Evolutionary conservation across 2,329 filamentous ascomycete species (phyloP).

Genomic region (Cyphellophora attinorum): DNA sequence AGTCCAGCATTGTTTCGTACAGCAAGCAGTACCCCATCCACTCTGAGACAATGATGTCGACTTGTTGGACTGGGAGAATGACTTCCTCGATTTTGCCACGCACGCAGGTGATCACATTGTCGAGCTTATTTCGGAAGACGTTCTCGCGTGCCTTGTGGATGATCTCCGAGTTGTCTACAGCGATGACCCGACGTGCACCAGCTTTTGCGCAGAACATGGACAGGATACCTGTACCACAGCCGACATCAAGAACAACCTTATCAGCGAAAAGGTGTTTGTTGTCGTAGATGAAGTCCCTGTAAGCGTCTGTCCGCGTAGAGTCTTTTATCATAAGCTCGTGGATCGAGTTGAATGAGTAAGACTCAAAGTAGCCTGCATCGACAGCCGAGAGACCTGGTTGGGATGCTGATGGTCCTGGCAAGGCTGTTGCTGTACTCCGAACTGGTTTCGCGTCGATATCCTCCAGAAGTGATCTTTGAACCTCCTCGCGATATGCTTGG

Average conservation of each 20-base stretch:
- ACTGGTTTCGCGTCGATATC: constrained; percentile 53
- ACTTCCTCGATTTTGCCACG: constrained; percentile 86
- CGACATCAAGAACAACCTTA: constrained; percentile 84
- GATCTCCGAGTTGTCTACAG: constrained; percentile 87
- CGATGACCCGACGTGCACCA: constrained; percentile 75
- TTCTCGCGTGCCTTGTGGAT: constrained; percentile 80
- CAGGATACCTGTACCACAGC: constrained; percentile 75
- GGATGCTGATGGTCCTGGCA: constrained; percentile 25
- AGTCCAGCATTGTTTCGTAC: constrained; percentile 94
- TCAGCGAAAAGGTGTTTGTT: constrained; percentile 80
- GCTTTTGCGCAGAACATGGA: constrained; percentile 92
- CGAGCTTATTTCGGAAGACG: constrained; percentile 69
- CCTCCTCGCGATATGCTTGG: constrained; percentile 54
- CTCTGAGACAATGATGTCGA: constrained; percentile 92
- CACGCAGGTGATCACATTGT: constrained; percentile 65
- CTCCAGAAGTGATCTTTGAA: constrained; percentile 57
- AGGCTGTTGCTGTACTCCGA: constrained; percentile 33
- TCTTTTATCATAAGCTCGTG: constrained; percentile 97
- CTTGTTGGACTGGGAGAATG: constrained; percentile 62
- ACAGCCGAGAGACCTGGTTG: constrained; percentile 35
- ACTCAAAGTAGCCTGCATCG: constrained; percentile 54
- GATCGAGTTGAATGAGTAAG: constrained; percentile 67
- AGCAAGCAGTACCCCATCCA: constrained; percentile 97
- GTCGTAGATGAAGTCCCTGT: constrained; percentile 88
- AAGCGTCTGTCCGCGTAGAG: constrained; percentile 74